Evolutionary conservation across 1,139 yeast species (phyloP), one percentile per base, ranked within the genome.

Genomic region (Candida pseudoviswanathii): DNA sequence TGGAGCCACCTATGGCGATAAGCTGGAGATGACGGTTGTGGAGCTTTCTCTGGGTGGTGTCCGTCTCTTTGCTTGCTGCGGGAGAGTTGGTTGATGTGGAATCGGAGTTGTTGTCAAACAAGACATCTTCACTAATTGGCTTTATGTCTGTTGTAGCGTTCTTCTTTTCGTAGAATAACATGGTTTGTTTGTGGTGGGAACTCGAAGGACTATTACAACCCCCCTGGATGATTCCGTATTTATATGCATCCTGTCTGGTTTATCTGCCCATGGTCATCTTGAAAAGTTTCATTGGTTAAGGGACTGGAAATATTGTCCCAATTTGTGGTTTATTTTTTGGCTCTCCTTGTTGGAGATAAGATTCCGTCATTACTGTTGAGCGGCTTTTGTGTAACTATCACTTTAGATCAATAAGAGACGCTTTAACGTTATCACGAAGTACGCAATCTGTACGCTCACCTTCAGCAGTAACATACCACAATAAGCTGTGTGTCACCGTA

Each of bases 1-100:
- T 79, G 50, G 84, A 75, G 43, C 86, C 86, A 48, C 88, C 88
- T 46, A 84, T 76, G 42, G 87, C 84, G 51, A 84, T 81, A 76
- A 84, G 74, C 60, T 82, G 86, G 45, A 84, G 66, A 58, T 82
- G 87, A 48, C 86, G 73, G 48, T 70, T 67, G 53, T 77, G 37
- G n/a, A 44, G 38, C 33, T 43, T 48, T 39, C 51, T 42, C 22
- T 45, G 45, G 10, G 51, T 48, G 16, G 16, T 16, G 1, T 2
- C 16, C 2, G 16, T 16, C 16, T 16, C 16, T 16, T 16, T 16
- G 2, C 16, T 16, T 16, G 16, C 16, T 16, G 16, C 16, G 1
- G 16, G 16, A 16, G 26, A n/a, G 3, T 22, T 9, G 10, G 10
- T 22, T 6, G 29, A 7, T 2, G 45, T 22, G 7, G 31, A 6